Percentiles rank a stretch among this genome's conserved stretches.
Evolutionary conservation across 2,329 filamentous ascomycete genomes (phyloP).

Genomic region (Pestalotiopsis sp.): DNA sequence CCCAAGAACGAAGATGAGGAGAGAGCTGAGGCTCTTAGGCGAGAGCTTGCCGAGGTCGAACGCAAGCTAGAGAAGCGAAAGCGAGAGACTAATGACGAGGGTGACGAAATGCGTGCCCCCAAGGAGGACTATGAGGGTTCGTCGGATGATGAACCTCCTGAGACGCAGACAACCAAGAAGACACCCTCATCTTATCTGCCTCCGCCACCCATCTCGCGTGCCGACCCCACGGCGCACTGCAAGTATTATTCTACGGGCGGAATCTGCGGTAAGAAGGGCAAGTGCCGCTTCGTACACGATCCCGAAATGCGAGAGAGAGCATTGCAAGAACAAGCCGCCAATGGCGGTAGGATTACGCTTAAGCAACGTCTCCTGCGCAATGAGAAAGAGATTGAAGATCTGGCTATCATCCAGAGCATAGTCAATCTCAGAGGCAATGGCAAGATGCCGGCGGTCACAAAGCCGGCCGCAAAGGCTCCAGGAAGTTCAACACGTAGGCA

Average conservation of each 20-base stretch:
- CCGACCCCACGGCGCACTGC: constrained; percentile 65
- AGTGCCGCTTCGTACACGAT: constrained; percentile 73
- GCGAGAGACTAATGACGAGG: constrained; percentile 66
- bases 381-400: constrained; percentile 68
- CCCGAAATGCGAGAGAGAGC: constrained; percentile 62
- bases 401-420: constrained; percentile 65
- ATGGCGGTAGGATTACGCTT: constrained; percentile 65
- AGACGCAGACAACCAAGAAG: constrained; percentile 54
- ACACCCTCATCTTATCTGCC: constrained; percentile 32
- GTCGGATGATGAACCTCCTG: constrained; percentile 56
- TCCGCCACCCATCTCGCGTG: constrained; percentile 51
- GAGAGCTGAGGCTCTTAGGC: constrained; percentile 61
- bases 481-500: constrained; percentile 24
- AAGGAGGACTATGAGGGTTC: constrained; percentile 46
- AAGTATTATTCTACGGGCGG: constrained; percentile 71
- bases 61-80: constrained; percentile 65
- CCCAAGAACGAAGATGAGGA: constrained; percentile 53
- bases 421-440: constrained; percentile 64
- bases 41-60: constrained; percentile 69
- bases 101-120: constrained; percentile 61
- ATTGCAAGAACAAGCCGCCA: constrained; percentile 62
- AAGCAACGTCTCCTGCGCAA: constrained; percentile 66
- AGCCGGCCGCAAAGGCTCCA: constrained; percentile 23
- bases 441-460: constrained; percentile 26
- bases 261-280: constrained; percentile 71